Base-by-base conservation (phyloP, 2,329 filamentous ascomycete species). In the Sporothrix sp. region DNA sequence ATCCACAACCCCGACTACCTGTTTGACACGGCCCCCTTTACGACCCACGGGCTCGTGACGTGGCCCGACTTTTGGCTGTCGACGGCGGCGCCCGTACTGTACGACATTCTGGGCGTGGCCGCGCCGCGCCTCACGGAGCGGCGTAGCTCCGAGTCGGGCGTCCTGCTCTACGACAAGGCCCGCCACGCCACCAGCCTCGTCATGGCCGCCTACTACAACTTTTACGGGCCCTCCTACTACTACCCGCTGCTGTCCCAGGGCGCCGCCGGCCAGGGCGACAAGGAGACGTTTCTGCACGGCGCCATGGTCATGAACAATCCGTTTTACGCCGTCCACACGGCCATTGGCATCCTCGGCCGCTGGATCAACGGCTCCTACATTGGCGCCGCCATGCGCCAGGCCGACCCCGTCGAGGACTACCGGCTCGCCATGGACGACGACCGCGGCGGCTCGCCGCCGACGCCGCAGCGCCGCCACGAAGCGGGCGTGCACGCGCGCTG, bases 51-150 rank as follows among this genome's bases (percentile, higher is more conserved):
- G 13, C 63, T 80, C 48, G 66, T 81, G 14, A 70, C 72, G 14
- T 81, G 75, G 75, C 76, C 77, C 14, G 78, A 81, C 58, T 76
- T 70, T 58, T 76, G 71, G 69, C 63, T 65, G 23, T 61, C 66
- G 4, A 69, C 68, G 0, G 61, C 64, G 3, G 71, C 70, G 1
- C 65, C 66, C 0, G 59, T 63, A 38, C 73, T 70, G 59, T 76
- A 71, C 58, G 59, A 48, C 27, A 68, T 76, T 39, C 63, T 69
- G 10, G 63, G 60, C 38, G 60, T 66, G 14, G 39, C 57, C 3
- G 58, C 62, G 3, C 65, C 68, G 3, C 56, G 63, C 2, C 54
- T 66, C 13, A 52, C 57, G 2, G 56, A 61, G 20, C 61, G 64
- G 18, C 46, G 64, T 23, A 68, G 67, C 16, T 71, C 70, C 13